Conservation (phyloP, 1,284 basidiomycete species). For the Ustilago hordei region DNA sequence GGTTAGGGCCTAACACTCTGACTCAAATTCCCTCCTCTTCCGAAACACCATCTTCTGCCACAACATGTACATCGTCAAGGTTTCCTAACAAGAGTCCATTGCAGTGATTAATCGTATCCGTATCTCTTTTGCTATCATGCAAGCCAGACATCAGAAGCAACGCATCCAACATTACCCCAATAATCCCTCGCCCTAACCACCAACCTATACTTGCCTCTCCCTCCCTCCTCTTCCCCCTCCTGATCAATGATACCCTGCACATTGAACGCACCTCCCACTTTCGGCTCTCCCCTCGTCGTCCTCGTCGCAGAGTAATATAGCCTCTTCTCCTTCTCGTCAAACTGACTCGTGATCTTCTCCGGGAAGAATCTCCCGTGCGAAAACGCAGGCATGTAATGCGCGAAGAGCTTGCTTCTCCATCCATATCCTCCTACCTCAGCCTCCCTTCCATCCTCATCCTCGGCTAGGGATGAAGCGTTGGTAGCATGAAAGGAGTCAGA, state of each 20-base stretch:
- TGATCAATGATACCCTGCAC: constrained; percentile 28
- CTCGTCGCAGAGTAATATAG: constrained; percentile 56
- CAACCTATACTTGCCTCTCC: constrained; percentile 50
- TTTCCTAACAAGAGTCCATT: constrained; percentile 1
- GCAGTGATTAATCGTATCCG: background rate
- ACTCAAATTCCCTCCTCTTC: no score
- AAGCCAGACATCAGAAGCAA: constrained; percentile 48
- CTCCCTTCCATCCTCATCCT: background rate
- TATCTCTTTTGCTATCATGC: constrained; percentile 12
- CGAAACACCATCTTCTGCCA: no score
- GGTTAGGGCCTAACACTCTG: background rate
- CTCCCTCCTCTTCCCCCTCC: constrained; percentile 25
- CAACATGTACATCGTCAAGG: no score
- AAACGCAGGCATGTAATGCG: constrained; percentile 56
- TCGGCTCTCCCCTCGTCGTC: constrained; percentile 44
- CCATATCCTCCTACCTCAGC: constrained; percentile 9
- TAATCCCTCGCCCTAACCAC: constrained; percentile 58
- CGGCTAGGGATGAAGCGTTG: background rate
- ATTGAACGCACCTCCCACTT: constrained; percentile 47
- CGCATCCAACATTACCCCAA: constrained; percentile 56
- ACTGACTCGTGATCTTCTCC: constrained; percentile 51
- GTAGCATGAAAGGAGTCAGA: background rate
- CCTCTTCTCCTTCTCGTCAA: constrained; percentile 57
- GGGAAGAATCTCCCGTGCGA: constrained; percentile 46
- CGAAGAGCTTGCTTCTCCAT: constrained; percentile 47